Evolutionary conservation across 441 rosid genomes (phyloP).

Genomic region (Erysimum pusillum): DNA sequence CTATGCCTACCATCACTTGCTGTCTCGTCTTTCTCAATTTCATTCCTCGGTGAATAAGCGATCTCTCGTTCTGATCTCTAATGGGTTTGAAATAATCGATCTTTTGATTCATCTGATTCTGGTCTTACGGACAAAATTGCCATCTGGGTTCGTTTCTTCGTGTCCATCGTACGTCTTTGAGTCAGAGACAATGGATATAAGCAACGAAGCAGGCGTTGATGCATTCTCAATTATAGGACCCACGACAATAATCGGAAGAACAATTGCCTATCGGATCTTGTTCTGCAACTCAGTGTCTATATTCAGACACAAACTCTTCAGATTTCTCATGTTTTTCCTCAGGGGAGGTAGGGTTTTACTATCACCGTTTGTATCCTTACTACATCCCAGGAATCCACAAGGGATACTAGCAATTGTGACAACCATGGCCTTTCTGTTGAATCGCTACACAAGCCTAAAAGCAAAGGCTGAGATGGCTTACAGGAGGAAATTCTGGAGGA

Average conservation of each 20-base stretch:
- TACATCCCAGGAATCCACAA: slow-evolving; percentile 92
- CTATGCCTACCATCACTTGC: slow-evolving; percentile 31
- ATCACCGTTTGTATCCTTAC: slow-evolving; percentile 70
- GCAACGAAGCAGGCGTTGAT: slow-evolving; percentile 78
- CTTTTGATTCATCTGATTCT: neutral
- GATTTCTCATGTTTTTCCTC: slow-evolving; percentile 49
- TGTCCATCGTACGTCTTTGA: slow-evolving; percentile 5
- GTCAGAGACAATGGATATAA: slow-evolving; percentile 69
- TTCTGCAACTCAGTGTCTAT: slow-evolving; percentile 74
- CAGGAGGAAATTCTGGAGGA: slow-evolving; percentile 93
- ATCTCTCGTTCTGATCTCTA: slow-evolving; percentile 14
- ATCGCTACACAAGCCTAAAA: slow-evolving; percentile 82
- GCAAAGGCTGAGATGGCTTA: slow-evolving; percentile 90
- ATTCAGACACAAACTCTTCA: slow-evolving; percentile 58
- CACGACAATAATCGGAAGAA: slow-evolving; percentile 74
- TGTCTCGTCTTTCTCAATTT: slow-evolving; percentile 22
- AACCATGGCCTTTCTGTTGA: slow-evolving; percentile 79
- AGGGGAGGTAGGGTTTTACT: slow-evolving; percentile 51
- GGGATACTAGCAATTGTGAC: slow-evolving; percentile 92
- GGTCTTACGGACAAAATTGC: neutral
- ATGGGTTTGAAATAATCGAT: neutral
- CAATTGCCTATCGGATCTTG: slow-evolving; percentile 76
- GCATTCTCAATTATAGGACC: slow-evolving; percentile 83
- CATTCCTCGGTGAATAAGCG: slow-evolving; percentile 6
- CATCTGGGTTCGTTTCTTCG: neutral